Evolutionary conservation across 208 protist genomes (phyloP), one percentile per base, ranked within the genome.

Genomic region (Hexamita inflata): DNA sequence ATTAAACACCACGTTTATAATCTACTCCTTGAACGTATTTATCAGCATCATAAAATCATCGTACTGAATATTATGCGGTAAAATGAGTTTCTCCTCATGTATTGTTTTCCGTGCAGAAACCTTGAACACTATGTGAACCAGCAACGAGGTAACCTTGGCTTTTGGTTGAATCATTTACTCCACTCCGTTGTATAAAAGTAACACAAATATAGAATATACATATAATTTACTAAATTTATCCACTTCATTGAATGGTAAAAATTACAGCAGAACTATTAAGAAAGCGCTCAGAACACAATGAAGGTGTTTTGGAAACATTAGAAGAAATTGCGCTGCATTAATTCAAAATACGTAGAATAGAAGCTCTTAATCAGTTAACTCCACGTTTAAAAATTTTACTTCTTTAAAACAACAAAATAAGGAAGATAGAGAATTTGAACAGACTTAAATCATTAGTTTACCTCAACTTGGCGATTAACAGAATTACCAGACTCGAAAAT

Each of bases 391-490:
- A 94, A 77, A 95, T 96, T 61, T 28, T 96, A 0, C 94, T 94
- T 68, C 80, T 96, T 0, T 93, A 94, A 81, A 93, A 93, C 84
- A 96, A 96, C 80, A 90, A 94, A 77, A 96, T 96, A 40, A 62
- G 78, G 26, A 82, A 82, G 45, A 94, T 96, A 34, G 89, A 97
- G 77, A 91, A 92, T 0, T 84, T 97, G 24, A 80, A 87, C 32
- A 87, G 91, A 68, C 84, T 97, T 58, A 94, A 95, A 83, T 83
- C 84, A 73, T 87, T 97, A n/a, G 89, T 88, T 80, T 97, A 97
- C 76, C 80, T 97, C 24, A 96, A 97, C 80, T 78, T 97, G 0
- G 93, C 93, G 9, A 85, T 97, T 53, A 97, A 97, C 83, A 94
- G 92, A 81, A 90, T 97, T 70, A 87, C 73, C 0, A 75, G 77